Conservation (phyloP, 2,329 filamentous ascomycete species). For the Sordariomycetes sp. region DNA sequence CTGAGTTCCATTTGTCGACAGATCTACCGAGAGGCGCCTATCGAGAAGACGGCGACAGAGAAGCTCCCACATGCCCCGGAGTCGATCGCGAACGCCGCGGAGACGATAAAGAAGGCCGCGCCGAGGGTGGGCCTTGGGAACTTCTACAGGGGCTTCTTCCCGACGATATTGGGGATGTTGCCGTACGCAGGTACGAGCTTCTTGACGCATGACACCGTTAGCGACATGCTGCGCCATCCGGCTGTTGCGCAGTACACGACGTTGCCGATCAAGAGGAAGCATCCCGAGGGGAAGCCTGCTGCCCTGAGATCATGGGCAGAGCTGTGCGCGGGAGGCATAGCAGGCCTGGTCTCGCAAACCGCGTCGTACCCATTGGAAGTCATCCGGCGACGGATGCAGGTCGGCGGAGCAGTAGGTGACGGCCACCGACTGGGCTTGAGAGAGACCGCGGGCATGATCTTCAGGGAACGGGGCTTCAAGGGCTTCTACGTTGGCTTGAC, state of each 20-base stretch:
- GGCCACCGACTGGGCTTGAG: slow-evolving; percentile 67
- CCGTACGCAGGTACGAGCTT: slow-evolving; percentile 96
- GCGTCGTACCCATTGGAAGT: slow-evolving; percentile 91
- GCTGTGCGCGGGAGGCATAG: slow-evolving; percentile 72
- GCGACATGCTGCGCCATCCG: slow-evolving; percentile 70
- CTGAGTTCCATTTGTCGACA: slow-evolving; percentile 69
- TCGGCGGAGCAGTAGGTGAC: slow-evolving; percentile 88
- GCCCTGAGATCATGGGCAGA: slow-evolving; percentile 81
- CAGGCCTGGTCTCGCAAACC: slow-evolving; percentile 84
- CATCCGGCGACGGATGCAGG: slow-evolving; percentile 88
- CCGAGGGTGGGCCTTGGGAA: slow-evolving; percentile 68
- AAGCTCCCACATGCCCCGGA: slow-evolving; percentile 17
- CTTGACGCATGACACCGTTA: slow-evolving; percentile 83
- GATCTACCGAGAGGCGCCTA: slow-evolving; percentile 73
- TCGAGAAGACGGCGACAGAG: slow-evolving; percentile 20
- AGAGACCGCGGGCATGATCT: slow-evolving; percentile 71
- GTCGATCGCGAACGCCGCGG: slow-evolving; percentile 24
- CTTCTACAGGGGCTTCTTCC: slow-evolving; percentile 90
- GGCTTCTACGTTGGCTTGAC: slow-evolving; percentile 91
- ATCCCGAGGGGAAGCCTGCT: slow-evolving; percentile 51
- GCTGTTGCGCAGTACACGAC: slow-evolving; percentile 64
- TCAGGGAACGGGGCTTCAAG: slow-evolving; percentile 61
- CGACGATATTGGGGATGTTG: slow-evolving; percentile 88
- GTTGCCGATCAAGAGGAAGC: slow-evolving; percentile 49
- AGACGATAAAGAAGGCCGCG: slow-evolving; percentile 33